A percentile compares a stretch with the other conserved stretches of the same genome.
Conservation (phyloP, 495 filamentous ascomycete species). For the Paragyromitra xinjiangensis region DNA sequence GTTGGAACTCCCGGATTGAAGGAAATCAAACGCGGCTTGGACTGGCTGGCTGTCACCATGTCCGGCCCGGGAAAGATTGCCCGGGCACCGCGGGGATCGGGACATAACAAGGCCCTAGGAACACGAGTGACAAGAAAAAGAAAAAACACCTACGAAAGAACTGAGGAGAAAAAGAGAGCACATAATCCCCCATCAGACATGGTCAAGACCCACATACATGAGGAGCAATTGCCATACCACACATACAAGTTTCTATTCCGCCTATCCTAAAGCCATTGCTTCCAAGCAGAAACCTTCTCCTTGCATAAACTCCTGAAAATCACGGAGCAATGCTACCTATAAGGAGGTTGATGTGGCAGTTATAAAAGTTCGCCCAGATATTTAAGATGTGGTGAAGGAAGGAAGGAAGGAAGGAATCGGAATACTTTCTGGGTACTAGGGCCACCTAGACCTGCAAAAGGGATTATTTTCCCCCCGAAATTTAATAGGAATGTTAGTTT, state of each 20-base stretch:
- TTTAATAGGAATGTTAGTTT: conserved; percentile 19
- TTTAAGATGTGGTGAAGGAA: conserved; percentile 31
- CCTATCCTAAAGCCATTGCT: conserved; percentile 28
- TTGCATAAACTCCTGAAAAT: conserved; percentile 28
- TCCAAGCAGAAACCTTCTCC: conserved; percentile 28
- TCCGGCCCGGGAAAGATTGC: conserved; percentile 24
- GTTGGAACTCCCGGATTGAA: conserved; percentile 25
- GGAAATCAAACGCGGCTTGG: conserved; percentile 21
- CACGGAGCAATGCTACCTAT: conserved; percentile 22
- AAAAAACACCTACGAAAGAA: conserved; percentile 14
- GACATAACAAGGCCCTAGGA: conserved; percentile 8
- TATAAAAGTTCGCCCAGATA: conserved; percentile 23
- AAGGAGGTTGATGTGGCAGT: conserved; percentile 13
- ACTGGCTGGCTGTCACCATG: conserved; percentile 20
- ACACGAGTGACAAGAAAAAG: conserved; percentile 17
- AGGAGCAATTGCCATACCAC: conserved; percentile 20
- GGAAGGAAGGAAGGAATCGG: not conserved
- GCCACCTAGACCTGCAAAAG: conserved; percentile 30
- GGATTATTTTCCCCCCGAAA: not conserved
- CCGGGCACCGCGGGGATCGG: conserved; percentile 38
- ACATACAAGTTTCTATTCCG: conserved; percentile 7
- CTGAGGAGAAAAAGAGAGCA: conserved; percentile 10
- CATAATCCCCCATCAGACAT: conserved; percentile 19
- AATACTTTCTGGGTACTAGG: conserved; percentile 18
- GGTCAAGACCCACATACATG: conserved; percentile 15